These are phyloP conservation scores for Dendrocalamus latiflorus DNA, from an alignment of 202 grass and related monocot species.

Conservation along the genomic window DNA sequence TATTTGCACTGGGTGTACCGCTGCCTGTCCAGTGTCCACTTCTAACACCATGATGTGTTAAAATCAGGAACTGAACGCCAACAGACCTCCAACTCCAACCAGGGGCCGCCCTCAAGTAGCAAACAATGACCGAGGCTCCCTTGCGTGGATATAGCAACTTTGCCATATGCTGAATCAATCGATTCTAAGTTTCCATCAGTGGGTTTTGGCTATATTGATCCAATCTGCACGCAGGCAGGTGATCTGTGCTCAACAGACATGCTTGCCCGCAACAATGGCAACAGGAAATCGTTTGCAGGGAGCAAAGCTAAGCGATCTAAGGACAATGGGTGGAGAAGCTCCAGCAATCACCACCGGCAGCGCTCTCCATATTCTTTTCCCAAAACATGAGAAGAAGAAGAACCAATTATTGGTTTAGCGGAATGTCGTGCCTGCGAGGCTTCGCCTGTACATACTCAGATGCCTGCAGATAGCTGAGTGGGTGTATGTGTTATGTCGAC, in stretches of 20 bases:
- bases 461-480: slow-evolving; percentile 26
- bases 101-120: too few species aligned
- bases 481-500: slow-evolving; percentile 31
- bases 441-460: slow-evolving; percentile 59
- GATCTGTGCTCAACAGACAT: slow-evolving; percentile 8
- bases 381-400: slow-evolving; percentile 31
- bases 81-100: slow-evolving; percentile 84
- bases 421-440: slow-evolving; percentile 21
- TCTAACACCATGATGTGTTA: slow-evolving; percentile 14
- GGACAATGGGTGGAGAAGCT: neutral
- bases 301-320: neutral
- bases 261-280: neutral
- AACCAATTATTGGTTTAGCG: neutral
- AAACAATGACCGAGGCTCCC: slow-evolving; percentile 65
- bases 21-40: neutral
- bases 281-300: slow-evolving; percentile 11
- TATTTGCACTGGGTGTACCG: neutral
- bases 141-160: slow-evolving; percentile 64
- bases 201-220: slow-evolving; percentile 27
- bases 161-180: neutral
- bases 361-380: slow-evolving; percentile 17
- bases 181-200: neutral
- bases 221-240: neutral
- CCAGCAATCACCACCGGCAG: neutral
- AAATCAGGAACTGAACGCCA: slow-evolving; percentile 89